Evolutionary conservation across 1,139 yeast species (phyloP).

Genomic region (Geotrichum candidum): DNA sequence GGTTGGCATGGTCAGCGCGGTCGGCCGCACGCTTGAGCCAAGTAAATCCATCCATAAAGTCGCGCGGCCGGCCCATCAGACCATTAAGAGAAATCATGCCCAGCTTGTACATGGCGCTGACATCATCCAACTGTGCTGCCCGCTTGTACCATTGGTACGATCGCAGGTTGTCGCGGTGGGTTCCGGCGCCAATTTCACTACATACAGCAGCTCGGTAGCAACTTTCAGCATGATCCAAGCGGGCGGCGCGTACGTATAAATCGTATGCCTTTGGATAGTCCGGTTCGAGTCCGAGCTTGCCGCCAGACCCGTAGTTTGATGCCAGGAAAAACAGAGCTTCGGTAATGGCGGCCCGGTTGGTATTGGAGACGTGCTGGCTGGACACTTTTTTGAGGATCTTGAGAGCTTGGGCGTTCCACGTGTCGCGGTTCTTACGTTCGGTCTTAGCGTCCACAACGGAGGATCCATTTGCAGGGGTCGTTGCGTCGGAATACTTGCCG

Average conservation of each 20-base stretch:
- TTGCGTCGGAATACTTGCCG: slow-evolving; percentile 31
- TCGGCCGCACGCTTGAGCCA: slow-evolving; percentile 56
- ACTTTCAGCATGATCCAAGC: slow-evolving; percentile 50
- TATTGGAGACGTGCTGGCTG: slow-evolving; percentile 25
- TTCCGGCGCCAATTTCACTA: slow-evolving; percentile 61
- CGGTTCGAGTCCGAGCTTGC: slow-evolving; percentile 43
- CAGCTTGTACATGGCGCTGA: slow-evolving; percentile 60
- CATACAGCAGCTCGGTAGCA: slow-evolving; percentile 64
- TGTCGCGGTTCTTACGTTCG: slow-evolving; percentile 46
- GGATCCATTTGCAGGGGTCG: slow-evolving; percentile 24
- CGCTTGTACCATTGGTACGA: slow-evolving; percentile 50
- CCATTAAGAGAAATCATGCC: slow-evolving; percentile 60
- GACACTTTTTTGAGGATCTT: slow-evolving; percentile 52
- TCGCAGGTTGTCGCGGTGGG: slow-evolving; percentile 39
- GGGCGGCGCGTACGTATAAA: slow-evolving; percentile 52
- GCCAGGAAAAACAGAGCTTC: slow-evolving; percentile 55
- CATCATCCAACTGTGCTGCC: slow-evolving; percentile 54
- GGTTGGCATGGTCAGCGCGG: slow-evolving; percentile 40
- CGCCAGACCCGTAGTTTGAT: slow-evolving; percentile 53
- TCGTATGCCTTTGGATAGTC: slow-evolving; percentile 58
- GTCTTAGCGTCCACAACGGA: slow-evolving; percentile 39
- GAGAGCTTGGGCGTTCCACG: slow-evolving; percentile 51
- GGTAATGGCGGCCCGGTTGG: slow-evolving; percentile 33
- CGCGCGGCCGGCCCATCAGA: slow-evolving; percentile 38
- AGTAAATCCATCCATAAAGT: slow-evolving; percentile 45